Conservation (phyloP, 768 basidiomycete genomes). For the Rhodotorula babjevae region DNA sequence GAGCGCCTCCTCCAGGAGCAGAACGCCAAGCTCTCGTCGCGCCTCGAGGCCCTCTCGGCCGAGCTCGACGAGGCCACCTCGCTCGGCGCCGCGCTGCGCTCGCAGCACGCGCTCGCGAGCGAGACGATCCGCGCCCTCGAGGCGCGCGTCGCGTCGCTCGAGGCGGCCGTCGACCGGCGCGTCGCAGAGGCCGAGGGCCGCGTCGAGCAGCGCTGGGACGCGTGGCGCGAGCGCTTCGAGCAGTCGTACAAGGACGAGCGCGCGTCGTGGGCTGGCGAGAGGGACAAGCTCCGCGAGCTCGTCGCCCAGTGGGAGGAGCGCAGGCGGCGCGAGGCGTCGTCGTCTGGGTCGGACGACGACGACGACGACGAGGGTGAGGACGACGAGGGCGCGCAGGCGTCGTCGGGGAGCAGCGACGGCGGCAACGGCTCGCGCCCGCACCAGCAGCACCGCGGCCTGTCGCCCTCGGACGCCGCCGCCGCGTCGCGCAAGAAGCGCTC, state of each 20-base stretch:
- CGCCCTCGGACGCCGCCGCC: neutral
- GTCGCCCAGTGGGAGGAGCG: slow-evolving; percentile 77
- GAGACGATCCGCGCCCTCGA: slow-evolving; percentile 52
- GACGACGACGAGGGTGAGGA: neutral
- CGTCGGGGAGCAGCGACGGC: neutral
- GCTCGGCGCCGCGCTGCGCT: slow-evolving; percentile 66
- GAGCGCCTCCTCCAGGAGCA: slow-evolving; percentile 44
- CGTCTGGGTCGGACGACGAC: neutral
- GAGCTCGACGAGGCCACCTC: slow-evolving; percentile 73
- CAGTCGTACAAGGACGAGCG: slow-evolving; percentile 71
- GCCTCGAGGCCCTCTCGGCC: slow-evolving; percentile 60
- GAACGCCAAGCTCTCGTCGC: slow-evolving; percentile 58
- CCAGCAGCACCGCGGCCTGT: slow-evolving; percentile 1
- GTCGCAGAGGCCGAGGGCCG: slow-evolving; percentile 44
- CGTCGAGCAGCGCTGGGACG: slow-evolving; percentile 50
- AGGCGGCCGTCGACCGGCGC: slow-evolving; percentile 57
- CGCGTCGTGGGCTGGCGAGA: slow-evolving; percentile 76
- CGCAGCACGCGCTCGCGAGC: slow-evolving; percentile 72
- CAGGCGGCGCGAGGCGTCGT: slow-evolving; percentile 44
- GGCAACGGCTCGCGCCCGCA: neutral
- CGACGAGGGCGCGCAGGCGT: neutral
- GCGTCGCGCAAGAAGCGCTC: slow-evolving; percentile 13
- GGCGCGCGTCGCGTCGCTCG: slow-evolving; percentile 63
- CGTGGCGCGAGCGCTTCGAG: slow-evolving; percentile 75
- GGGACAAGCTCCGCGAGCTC: slow-evolving; percentile 66